Conservation (phyloP, 495 filamentous ascomycete genomes). For the Cladorrhinum samala region DNA sequence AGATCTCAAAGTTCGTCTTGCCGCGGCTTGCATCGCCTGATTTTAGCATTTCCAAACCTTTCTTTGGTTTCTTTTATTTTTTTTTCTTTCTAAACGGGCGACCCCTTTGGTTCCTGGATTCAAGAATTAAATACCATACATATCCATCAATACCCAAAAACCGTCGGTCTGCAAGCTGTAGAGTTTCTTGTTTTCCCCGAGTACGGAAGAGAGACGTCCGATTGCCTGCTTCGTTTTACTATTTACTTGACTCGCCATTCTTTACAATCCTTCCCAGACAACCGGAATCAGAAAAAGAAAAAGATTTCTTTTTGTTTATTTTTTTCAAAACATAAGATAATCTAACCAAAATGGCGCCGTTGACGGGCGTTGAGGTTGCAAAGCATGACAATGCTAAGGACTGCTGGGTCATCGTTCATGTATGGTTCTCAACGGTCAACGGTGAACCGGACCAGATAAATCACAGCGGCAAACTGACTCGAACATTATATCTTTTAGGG, state of each 20-base stretch:
- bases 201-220: neutral
- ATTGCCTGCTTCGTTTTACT: neutral
- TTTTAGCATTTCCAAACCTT: neutral
- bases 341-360: constrained; percentile 26
- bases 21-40: neutral
- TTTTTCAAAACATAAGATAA: neutral
- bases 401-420: constrained; percentile 78
- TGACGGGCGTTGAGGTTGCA: constrained; percentile 58
- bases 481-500: constrained; percentile 22
- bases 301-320: neutral
- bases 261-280: neutral
- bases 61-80: too few species aligned
- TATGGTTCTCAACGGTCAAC: constrained; percentile 15
- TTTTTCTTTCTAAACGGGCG: too few species aligned
- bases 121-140: too few species aligned
- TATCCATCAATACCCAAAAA: too few species aligned
- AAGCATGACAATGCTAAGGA: constrained; percentile 62
- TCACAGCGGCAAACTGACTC: neutral
- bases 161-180: too few species aligned
- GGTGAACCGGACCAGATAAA: neutral
- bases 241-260: neutral
- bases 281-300: neutral
- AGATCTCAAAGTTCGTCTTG: neutral
- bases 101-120: neutral
- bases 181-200: neutral